Base-by-base conservation (phyloP, 805 yeast species). In the Suhomyces vadensis region DNA sequence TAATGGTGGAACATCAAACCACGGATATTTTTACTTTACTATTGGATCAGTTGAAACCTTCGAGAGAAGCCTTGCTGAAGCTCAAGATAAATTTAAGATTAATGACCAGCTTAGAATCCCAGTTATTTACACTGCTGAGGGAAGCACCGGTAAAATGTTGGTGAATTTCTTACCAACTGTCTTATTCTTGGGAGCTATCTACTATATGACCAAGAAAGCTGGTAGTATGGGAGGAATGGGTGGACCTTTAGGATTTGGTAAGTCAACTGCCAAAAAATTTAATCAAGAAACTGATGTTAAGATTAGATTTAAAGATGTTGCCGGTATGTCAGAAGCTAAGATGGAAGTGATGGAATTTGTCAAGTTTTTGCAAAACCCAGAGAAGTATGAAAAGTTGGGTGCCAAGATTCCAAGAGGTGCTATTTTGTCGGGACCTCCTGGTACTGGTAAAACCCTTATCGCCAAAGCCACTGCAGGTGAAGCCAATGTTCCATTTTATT, bases 381-480 rank as follows among this genome's bases (percentile, higher is more conserved):
- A 77, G 44, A 88, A 90, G 62, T 94, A 91, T 66, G 97, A 91
- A 64, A 81, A 81, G 48, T 74, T 94, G 46, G 99, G 99, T 31
- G 99, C 98, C 31, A 88, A 90, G 64, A 94, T 94, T 53, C 99
- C 99, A 38, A 81, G 98, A 62, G 99, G 99, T 55, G 99, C 99
- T 7, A 88, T 94, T 48, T 72, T 94, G 45, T 86, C 96, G 1
- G 99, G 99, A 39, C 96, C 99, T 13, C 99, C 99, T 41, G 99
- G 99, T 73, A 94, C 99, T 7, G 99, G 99, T 81, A 94, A 94
- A 64, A 94, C 99, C 1, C 73, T 94, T 42, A 71, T 94, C 40
- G 99, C 99, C 9, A 92, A 89, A 62, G 99, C 99, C 4, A 94
- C 98, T 39, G 99, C 99, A 1, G 99, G 99, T 53, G 99, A 94